Base-by-base conservation (phyloP, 2,329 filamentous ascomycete genomes). In the Cladosporium colombiae region DNA sequence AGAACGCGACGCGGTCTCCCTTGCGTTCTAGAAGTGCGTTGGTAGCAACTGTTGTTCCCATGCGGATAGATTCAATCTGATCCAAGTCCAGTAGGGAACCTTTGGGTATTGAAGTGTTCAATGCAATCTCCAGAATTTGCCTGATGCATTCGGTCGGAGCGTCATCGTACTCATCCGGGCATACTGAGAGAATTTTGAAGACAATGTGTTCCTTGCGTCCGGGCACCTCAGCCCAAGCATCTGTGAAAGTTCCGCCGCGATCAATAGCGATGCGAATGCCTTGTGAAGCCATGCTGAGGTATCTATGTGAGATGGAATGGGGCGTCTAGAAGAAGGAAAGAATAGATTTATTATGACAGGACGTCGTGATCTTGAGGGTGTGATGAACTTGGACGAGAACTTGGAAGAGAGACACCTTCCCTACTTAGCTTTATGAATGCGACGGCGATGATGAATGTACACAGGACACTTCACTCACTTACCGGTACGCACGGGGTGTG, bases 231-330 rank as follows among this genome's bases (percentile, higher is more conserved):
- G 91, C 92, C 68, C 91, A 91, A 37, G 94, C 89, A 78, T 96
- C 92, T 40, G 91, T 95, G 76, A 96, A 96, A 25, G 92, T 96
- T 66, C 92, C 92, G 70, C 92, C 92, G 67, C 92, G 88, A 79
- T 82, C 80, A 67, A 92, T 92, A 67, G 89, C 89, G 70, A 92
- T 55, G n/a, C 49, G 37, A 7, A 44, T 52, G 21, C 40, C 40
- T 50, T 53, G 46, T 40, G 35, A 35, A 29, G 49, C 46, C 60
- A 62, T 62, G 13, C 7, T 60, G 18, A 29, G n/a, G 18, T 11
- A 55, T 31, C 40, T 46, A n/a, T 55, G 23, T 55, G 18, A 8
- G 18, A n/a, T 18, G 27, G 23, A 29, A 55, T 10, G 11, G 25
- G n/a, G 7, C 1, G 31, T 2, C 27, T 33, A 8, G 52, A 55